A percentile compares a stretch with the other conserved stretches of the same genome.
Conservation (phyloP, 305 asterid species). For the Withania somnifera region DNA sequence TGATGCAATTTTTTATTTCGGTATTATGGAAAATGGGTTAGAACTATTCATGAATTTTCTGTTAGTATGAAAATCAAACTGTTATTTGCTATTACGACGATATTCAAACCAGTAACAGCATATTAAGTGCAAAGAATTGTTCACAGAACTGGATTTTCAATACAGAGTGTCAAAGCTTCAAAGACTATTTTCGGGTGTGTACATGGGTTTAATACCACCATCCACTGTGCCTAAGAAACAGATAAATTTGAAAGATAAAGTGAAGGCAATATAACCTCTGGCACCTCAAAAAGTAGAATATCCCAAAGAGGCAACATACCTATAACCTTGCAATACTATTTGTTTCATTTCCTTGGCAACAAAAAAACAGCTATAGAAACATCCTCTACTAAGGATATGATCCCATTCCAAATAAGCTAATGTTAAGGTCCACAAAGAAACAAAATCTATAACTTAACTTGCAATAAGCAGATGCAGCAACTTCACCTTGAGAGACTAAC, state of each 20-base stretch:
- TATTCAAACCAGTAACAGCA: background rate
- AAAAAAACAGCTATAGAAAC: background rate
- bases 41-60: background rate
- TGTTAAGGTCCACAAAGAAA: background rate
- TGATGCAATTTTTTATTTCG: background rate
- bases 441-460: background rate
- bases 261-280: background rate
- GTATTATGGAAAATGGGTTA: background rate
- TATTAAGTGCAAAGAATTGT: background rate
- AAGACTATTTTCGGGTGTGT: background rate
- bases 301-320: background rate
- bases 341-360: background rate
- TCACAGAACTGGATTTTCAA: background rate
- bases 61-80: background rate
- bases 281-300: background rate
- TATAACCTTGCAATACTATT: background rate
- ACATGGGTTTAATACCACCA: background rate
- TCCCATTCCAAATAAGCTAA: background rate
- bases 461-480: background rate
- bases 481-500: background rate
- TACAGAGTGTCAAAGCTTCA: background rate
- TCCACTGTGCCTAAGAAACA: background rate
- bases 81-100: background rate
- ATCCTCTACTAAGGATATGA: background rate
- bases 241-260: background rate